phyloP scores from a whole-genome alignment of 2,329 filamentous ascomycete species.

The Alternaria dauci region DNA sequence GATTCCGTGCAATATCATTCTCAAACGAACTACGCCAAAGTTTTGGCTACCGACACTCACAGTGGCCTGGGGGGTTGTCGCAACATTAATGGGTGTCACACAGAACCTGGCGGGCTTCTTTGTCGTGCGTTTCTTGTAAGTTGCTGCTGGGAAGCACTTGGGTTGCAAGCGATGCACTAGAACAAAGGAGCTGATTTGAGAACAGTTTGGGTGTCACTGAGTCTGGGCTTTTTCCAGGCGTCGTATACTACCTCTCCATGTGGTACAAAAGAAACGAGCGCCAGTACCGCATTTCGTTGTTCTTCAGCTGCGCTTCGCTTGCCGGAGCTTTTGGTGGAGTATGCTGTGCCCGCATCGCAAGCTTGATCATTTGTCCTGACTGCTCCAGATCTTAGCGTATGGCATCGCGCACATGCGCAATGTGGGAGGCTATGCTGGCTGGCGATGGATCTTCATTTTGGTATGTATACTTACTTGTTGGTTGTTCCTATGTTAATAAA shows the following conservation, averaged over 20 bases:
- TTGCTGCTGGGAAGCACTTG: not conserved
- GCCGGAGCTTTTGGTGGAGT: slow-evolving; percentile 70
- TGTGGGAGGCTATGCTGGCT: slow-evolving; percentile 56
- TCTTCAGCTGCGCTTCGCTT: slow-evolving; percentile 66
- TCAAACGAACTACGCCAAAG: slow-evolving; percentile 65
- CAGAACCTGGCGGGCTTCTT: slow-evolving; percentile 58
- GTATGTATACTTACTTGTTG: slow-evolving; percentile 23
- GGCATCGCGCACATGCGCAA: slow-evolving; percentile 69
- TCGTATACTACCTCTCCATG: slow-evolving; percentile 66
- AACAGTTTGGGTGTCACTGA: slow-evolving; percentile 47
- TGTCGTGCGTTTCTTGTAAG: slow-evolving; percentile 57
- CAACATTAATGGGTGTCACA: slow-evolving; percentile 61
- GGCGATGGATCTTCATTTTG: slow-evolving; percentile 55
- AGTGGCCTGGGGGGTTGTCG: slow-evolving; percentile 57
- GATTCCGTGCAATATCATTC: slow-evolving; percentile 68
- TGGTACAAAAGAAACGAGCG: slow-evolving; percentile 70
- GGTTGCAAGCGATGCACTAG: no score
- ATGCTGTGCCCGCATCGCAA: not conserved
- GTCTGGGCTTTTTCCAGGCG: slow-evolving; percentile 50
- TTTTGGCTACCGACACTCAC: slow-evolving; percentile 60
- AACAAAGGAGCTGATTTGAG: not conserved
- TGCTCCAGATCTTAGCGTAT: slow-evolving; percentile 51
- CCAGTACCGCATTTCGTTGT: slow-evolving; percentile 67
- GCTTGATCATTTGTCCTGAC: not conserved
- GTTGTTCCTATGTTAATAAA: slow-evolving; percentile 17